Evolutionary conservation across 176 grass and related monocot genomes (phyloP).

Genomic region (Phoenix roebelenii): DNA sequence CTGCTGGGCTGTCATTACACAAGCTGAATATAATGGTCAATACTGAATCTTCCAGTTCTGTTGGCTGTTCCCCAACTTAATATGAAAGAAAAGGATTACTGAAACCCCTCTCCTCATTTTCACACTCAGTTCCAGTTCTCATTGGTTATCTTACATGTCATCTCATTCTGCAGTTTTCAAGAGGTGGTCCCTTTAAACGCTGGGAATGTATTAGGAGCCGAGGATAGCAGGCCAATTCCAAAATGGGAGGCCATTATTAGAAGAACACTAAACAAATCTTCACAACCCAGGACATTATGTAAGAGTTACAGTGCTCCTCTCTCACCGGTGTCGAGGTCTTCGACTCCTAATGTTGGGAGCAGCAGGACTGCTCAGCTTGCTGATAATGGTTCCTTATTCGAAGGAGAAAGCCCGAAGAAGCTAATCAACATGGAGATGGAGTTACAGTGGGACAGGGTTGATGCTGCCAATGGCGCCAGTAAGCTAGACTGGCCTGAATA

Average conservation of each 20-base stretch:
- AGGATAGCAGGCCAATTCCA: slow-evolving; percentile 45
- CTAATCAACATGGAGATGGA: background rate
- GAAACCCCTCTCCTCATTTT: background rate
- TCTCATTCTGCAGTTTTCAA: slow-evolving; percentile 38
- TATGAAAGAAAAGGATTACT: no score
- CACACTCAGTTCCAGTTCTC: background rate
- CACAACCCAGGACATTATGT: slow-evolving; percentile 23
- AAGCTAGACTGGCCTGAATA: slow-evolving; percentile 52
- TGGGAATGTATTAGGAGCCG: slow-evolving; percentile 54
- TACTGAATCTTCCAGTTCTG: no score
- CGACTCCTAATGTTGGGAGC: background rate
- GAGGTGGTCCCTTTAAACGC: slow-evolving; percentile 60
- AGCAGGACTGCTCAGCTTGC: no score
- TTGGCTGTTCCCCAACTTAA: no score
- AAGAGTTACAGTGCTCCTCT: slow-evolving; percentile 59
- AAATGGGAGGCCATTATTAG: slow-evolving; percentile 60
- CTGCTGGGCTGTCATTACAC: no score
- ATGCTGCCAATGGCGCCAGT: background rate
- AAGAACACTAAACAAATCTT: slow-evolving; percentile 49
- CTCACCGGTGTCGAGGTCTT: slow-evolving; percentile 24
- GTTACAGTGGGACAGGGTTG: background rate
- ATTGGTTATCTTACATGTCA: background rate
- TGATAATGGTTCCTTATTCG: no score
- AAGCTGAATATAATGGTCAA: no score
- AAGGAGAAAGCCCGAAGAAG: no score